Evolutionary conservation across 345 rosid species (phyloP).

Genomic region (Pistacia integerrima): DNA sequence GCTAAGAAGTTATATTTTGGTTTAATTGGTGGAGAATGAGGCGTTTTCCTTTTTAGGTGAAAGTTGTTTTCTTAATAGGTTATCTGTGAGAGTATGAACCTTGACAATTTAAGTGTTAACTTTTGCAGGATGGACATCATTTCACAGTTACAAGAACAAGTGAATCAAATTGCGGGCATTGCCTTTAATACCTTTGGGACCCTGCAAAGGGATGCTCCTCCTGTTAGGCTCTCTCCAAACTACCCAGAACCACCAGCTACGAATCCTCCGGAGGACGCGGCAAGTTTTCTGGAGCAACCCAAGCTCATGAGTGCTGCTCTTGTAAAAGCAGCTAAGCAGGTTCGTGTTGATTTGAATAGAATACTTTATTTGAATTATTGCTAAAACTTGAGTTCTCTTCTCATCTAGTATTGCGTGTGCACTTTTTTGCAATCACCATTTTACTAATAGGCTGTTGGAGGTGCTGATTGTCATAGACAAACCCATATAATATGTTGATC

Average conservation of each 20-base stretch:
- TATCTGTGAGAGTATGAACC: too few relatives aligned
- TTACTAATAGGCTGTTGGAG: neutral
- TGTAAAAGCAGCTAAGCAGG: constrained; percentile 97
- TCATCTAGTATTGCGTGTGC: neutral
- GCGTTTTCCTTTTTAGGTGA: too few relatives aligned
- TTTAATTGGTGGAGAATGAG: too few relatives aligned
- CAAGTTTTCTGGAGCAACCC: constrained; percentile 65
- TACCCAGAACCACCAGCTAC: constrained; percentile 84
- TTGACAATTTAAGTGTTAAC: too few relatives aligned
- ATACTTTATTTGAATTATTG: neutral
- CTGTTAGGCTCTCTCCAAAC: constrained; percentile 72
- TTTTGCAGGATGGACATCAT: constrained; percentile 72
- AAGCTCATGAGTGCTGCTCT: constrained; percentile 77
- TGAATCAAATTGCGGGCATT: constrained; percentile 64
- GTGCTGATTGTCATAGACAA: neutral
- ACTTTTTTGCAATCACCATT: neutral
- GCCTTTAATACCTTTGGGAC: constrained; percentile 84
- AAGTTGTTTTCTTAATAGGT: too few relatives aligned
- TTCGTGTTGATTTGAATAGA: constrained; percentile 1
- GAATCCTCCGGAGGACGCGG: constrained; percentile 52
- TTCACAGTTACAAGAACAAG: constrained; percentile 94
- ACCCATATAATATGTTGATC: neutral
- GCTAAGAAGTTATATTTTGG: too few relatives aligned
- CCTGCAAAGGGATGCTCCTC: constrained; percentile 84
- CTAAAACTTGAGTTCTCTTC: too few relatives aligned